These are phyloP conservation scores for Xylariaceae sp. DNA, from an alignment of 2,329 filamentous ascomycete genomes.

Conservation along the genomic window DNA sequence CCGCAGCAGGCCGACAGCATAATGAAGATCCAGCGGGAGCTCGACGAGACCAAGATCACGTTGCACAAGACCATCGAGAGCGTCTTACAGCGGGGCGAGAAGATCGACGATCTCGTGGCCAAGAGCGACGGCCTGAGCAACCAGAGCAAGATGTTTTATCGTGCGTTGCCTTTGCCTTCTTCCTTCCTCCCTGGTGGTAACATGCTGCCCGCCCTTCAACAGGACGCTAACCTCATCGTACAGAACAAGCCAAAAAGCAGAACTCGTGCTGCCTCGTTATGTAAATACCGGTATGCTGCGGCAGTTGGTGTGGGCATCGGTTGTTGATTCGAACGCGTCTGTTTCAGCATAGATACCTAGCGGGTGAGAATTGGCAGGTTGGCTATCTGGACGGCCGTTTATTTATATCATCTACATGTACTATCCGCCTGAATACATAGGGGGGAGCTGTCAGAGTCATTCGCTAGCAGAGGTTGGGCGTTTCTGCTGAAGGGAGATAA, in stretches of 20 bases:
- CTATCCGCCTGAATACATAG: conserved; percentile 6
- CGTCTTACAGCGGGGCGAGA: conserved; percentile 87
- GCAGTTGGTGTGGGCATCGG: not conserved
- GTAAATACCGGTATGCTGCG: conserved; percentile 45
- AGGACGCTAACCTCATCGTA: conserved; percentile 19
- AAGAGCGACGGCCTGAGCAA: conserved; percentile 91
- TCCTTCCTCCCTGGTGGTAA: not conserved
- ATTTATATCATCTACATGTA: conserved; percentile 22
- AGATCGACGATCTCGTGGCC: conserved; percentile 89
- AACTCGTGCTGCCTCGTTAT: conserved; percentile 76
- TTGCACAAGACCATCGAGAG: conserved; percentile 96
- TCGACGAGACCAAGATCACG: conserved; percentile 97
- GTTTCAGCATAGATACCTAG: conserved; percentile 34
- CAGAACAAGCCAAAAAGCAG: conserved; percentile 74
- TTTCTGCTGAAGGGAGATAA: conserved; percentile 7
- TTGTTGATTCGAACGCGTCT: conserved; percentile 12
- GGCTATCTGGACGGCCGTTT: conserved; percentile 24
- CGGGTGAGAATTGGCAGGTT: conserved; percentile 20
- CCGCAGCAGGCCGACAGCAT: conserved; percentile 89
- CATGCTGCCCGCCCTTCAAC: too few relatives aligned
- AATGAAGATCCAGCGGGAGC: conserved; percentile 92
- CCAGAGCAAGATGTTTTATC: conserved; percentile 98
- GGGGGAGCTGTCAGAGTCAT: conserved; percentile 19
- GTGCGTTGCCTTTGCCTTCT: conserved; percentile 47
- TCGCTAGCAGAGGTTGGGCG: conserved; percentile 21